These are phyloP conservation scores for Gyrodon lividus DNA, from an alignment of 768 basidiomycete species.

Conservation along the genomic window DNA sequence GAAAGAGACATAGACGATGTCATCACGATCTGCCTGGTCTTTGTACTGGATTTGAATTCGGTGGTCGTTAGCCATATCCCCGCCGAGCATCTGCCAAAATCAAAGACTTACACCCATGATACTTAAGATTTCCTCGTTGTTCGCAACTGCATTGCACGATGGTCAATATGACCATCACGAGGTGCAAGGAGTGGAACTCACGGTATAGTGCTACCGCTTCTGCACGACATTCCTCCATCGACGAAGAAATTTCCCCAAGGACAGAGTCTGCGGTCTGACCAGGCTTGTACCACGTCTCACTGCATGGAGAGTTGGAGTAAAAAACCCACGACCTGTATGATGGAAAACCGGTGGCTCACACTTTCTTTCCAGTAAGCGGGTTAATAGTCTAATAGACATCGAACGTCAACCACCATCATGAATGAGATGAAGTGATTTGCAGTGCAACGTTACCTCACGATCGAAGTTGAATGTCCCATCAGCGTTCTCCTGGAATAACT, in stretches of 20 bases:
- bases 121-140: slow-evolving; percentile 71
- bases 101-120: slow-evolving; percentile 67
- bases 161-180: background rate
- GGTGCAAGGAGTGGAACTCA: slow-evolving; percentile 34
- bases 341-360: slow-evolving; percentile 42
- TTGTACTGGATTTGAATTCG: slow-evolving; percentile 50
- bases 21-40: slow-evolving; percentile 65
- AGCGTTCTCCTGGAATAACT: slow-evolving; percentile 72
- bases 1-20: slow-evolving; percentile 80
- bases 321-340: background rate
- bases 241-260: slow-evolving; percentile 84
- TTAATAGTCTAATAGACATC: slow-evolving; percentile 60
- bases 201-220: slow-evolving; percentile 83
- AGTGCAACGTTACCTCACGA: slow-evolving; percentile 48
- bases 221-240: slow-evolving; percentile 92
- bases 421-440: background rate
- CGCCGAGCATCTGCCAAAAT: background rate
- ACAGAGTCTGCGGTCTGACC: slow-evolving; percentile 84
- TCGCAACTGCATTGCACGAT: slow-evolving; percentile 48
- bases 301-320: slow-evolving; percentile 23
- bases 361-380: slow-evolving; percentile 73
- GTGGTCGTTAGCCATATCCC: background rate
- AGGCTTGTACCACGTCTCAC: slow-evolving; percentile 83
- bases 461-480: slow-evolving; percentile 85
- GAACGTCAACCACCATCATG: background rate